These are phyloP conservation scores for Bolboschoenoplectus hybrid DNA, from an alignment of 202 grass and related monocot species.

Conservation along the genomic window DNA sequence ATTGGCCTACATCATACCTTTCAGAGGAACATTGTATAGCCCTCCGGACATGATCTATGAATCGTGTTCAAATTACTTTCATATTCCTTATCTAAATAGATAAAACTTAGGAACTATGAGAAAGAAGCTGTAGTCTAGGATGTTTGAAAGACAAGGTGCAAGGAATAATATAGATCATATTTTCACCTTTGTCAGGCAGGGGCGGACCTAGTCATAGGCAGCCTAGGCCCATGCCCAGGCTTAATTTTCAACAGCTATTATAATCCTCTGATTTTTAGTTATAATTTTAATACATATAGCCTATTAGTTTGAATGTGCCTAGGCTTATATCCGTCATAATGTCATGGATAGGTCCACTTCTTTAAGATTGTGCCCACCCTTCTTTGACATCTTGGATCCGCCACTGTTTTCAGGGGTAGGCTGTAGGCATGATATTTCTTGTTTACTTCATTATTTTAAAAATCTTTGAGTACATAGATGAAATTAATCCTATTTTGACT, in stretches of 20 bases:
- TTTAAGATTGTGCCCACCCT: too few species aligned
- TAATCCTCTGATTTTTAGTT: too few species aligned
- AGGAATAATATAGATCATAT: neutral
- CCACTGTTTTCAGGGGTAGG: neutral
- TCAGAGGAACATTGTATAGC: neutral
- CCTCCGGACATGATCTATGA: neutral
- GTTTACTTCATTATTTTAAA: neutral
- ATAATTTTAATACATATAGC: too few species aligned
- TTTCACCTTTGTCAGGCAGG: neutral
- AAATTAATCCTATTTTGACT: neutral
- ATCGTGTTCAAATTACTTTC: neutral
- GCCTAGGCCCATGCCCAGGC: too few species aligned
- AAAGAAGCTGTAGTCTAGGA: neutral
- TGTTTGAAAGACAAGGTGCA: neutral
- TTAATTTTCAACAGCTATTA: too few species aligned
- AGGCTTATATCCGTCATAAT: too few species aligned
- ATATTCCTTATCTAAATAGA: neutral
- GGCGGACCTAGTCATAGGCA: neutral
- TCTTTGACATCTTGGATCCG: too few species aligned
- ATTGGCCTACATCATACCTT: neutral
- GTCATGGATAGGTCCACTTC: too few species aligned
- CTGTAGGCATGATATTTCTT: neutral
- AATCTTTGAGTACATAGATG: neutral
- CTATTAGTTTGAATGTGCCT: too few species aligned
- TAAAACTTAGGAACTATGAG: conserved; percentile 2